phyloP scores from a whole-genome alignment of 257 asterid genomes.

The Anisodus acutangulus region DNA sequence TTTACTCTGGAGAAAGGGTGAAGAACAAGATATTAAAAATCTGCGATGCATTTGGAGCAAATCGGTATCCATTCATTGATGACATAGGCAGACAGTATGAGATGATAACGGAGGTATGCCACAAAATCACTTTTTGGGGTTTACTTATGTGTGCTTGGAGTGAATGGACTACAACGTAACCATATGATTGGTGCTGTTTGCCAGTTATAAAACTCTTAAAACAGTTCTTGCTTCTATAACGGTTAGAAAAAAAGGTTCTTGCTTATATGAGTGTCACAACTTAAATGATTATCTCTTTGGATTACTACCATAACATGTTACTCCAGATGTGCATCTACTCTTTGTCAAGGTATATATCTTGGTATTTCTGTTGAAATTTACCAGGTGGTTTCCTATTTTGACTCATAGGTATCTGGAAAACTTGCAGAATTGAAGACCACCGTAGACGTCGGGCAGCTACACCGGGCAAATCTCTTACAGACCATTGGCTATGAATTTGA shows the following conservation, averaged over 20 bases:
- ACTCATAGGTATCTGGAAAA: conserved; percentile 57
- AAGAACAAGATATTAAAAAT: conserved; percentile 62
- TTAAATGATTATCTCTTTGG: not conserved
- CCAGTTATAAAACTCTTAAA: not conserved
- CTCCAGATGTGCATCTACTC: conserved; percentile 14
- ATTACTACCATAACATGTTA: not conserved
- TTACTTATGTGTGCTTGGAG: conserved; percentile 19
- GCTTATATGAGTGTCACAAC: not conserved
- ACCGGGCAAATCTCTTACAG: conserved; percentile 50
- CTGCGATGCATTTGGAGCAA: conserved; percentile 75
- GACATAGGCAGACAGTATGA: conserved; percentile 56
- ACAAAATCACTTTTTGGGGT: conserved; percentile 6
- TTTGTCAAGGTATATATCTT: not conserved
- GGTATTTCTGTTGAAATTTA: conserved; percentile 30
- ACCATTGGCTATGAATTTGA: conserved; percentile 54
- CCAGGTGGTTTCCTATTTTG: conserved; percentile 31
- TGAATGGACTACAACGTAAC: conserved; percentile 16
- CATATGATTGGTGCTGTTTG: not conserved
- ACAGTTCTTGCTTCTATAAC: conserved; percentile 21
- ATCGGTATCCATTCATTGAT: conserved; percentile 63
- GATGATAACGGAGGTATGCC: conserved; percentile 57
- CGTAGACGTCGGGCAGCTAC: conserved; percentile 56
- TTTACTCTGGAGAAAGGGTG: conserved; percentile 70
- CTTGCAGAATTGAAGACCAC: conserved; percentile 68
- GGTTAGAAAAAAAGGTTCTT: not conserved